These are phyloP conservation scores for Fusarium robinianum DNA, from an alignment of 2,329 filamentous ascomycete species.

Conservation along the genomic window DNA sequence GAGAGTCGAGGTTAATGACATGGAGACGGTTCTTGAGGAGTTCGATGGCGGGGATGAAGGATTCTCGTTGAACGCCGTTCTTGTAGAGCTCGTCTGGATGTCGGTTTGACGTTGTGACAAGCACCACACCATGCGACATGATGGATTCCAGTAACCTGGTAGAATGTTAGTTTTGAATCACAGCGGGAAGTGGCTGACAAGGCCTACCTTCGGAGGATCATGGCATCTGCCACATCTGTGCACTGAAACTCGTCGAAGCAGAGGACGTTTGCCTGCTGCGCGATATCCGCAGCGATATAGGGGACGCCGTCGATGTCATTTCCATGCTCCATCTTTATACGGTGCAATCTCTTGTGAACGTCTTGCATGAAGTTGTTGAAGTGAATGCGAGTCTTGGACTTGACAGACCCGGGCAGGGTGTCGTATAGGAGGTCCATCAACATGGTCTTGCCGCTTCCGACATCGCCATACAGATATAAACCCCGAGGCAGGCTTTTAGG, in stretches of 20 bases:
- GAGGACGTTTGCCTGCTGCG: slow-evolving; percentile 79
- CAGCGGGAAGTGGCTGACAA: neutral
- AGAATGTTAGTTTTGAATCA: slow-evolving; percentile 18
- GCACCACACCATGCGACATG: slow-evolving; percentile 95
- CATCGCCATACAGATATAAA: slow-evolving; percentile 93
- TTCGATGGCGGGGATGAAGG: slow-evolving; percentile 93
- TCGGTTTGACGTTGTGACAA: slow-evolving; percentile 96
- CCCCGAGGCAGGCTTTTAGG: slow-evolving; percentile 80
- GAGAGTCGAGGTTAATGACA: slow-evolving; percentile 92
- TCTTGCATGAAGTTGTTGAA: slow-evolving; percentile 99
- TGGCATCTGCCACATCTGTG: slow-evolving; percentile 96
- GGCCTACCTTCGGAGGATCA: slow-evolving; percentile 80
- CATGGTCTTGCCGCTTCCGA: slow-evolving; percentile 98
- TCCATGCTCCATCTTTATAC: slow-evolving; percentile 85
- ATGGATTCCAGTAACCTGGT: slow-evolving; percentile 77
- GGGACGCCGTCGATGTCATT: slow-evolving; percentile 89
- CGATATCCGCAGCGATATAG: slow-evolving; percentile 93
- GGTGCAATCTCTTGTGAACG: slow-evolving; percentile 87
- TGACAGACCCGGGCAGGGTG: slow-evolving; percentile 79
- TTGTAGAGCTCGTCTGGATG: slow-evolving; percentile 96
- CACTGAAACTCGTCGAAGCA: slow-evolving; percentile 99
- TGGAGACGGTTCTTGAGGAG: slow-evolving; percentile 82
- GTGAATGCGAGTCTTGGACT: slow-evolving; percentile 87
- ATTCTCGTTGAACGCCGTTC: slow-evolving; percentile 95
- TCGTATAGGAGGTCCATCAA: slow-evolving; percentile 99